Conservation (phyloP, 176 grass and related monocot species). For the Saccharum spontaneum region DNA sequence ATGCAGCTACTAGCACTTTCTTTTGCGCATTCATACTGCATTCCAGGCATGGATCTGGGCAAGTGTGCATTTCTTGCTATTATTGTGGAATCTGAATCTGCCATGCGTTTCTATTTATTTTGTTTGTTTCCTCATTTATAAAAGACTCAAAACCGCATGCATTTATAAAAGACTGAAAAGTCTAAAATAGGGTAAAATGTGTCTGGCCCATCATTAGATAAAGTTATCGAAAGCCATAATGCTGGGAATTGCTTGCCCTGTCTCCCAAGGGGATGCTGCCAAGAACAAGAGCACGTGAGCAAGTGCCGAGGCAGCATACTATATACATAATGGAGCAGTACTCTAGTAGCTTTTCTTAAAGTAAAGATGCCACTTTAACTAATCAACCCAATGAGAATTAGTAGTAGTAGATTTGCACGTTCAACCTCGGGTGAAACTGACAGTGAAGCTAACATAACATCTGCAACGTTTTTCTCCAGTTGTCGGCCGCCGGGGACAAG, state of each 20-base stretch:
- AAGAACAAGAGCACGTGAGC: constrained; percentile 42
- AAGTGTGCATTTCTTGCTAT: neutral
- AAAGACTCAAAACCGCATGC: neutral
- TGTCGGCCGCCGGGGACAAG: constrained; percentile 68
- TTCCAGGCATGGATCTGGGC: neutral
- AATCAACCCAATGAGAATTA: neutral
- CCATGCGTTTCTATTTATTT: neutral
- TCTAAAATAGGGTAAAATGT: neutral
- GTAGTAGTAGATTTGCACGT: neutral
- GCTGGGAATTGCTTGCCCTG: constrained; percentile 4
- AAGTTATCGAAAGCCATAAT: neutral
- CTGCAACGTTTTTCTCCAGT: constrained; percentile 15
- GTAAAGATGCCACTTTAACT: neutral
- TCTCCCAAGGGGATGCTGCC: neutral
- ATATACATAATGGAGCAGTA: neutral
- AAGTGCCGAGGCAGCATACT: neutral
- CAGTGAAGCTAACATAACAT: neutral
- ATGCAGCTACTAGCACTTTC: no score
- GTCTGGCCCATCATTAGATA: neutral
- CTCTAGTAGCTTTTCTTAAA: neutral
- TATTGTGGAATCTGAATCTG: neutral
- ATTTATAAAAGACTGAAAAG: neutral
- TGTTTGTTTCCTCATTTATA: neutral
- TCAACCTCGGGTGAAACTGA: neutral
- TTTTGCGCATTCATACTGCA: neutral